Evolutionary conservation across 1,284 basidiomycete species (phyloP).

Genomic region (Cryptococcus neoformans): DNA sequence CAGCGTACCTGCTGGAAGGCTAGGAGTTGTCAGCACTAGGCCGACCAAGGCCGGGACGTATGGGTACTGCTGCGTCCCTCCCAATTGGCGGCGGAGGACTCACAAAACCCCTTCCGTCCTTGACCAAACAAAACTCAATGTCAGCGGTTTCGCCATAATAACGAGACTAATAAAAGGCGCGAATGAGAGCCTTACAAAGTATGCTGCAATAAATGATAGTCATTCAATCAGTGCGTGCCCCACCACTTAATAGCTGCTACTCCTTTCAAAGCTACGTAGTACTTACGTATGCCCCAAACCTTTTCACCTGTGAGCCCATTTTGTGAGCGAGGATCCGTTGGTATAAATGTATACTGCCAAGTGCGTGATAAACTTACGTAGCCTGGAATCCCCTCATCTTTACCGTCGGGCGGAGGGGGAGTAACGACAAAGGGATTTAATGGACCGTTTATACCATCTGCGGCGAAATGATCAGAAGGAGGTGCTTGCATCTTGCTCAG

Average conservation of each 20-base stretch:
- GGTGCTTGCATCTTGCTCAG: constrained; percentile 21
- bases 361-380: constrained; percentile 16
- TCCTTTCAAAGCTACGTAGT: not conserved
- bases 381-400: constrained; percentile 41
- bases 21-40: constrained; percentile 1
- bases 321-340: not conserved
- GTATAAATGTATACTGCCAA: not conserved
- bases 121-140: not conserved
- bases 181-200: constrained; percentile 21
- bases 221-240: too few species aligned
- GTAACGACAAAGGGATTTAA: constrained; percentile 33
- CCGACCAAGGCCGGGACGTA: too few species aligned
- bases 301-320: constrained; percentile 17
- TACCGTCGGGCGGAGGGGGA: constrained; percentile 34
- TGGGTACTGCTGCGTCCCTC: too few species aligned
- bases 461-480: constrained; percentile 5
- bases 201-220: constrained; percentile 15
- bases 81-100: constrained; percentile 11
- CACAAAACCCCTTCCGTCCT: constrained; percentile 45
- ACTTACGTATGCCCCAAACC: constrained; percentile 42
- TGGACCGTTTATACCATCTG: constrained; percentile 27
- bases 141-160: not conserved
- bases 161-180: not conserved
- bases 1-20: constrained; percentile 42
- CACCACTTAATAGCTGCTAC: not conserved